Evolutionary conservation across 768 basidiomycete species (phyloP).

Genomic region (Tricholomella constricta): DNA sequence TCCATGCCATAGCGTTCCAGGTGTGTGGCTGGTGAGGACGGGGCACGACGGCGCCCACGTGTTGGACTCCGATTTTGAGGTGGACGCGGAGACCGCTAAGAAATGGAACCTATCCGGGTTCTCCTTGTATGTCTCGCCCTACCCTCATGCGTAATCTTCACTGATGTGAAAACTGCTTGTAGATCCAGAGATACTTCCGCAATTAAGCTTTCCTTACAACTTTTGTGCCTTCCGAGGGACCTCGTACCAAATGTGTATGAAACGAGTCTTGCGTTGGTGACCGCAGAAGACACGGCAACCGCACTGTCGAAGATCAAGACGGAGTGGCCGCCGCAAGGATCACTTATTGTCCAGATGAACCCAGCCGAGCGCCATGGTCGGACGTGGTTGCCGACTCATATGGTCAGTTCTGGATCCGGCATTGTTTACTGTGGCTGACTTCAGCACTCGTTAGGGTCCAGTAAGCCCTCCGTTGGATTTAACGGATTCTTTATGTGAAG

Average conservation of each 20-base stretch:
- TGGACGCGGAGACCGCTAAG: slow-evolving; percentile 35
- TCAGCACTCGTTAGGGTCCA: slow-evolving; percentile 24
- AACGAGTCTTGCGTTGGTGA: slow-evolving; percentile 14
- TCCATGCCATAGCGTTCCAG: slow-evolving; percentile 40
- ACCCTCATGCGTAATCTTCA: not conserved
- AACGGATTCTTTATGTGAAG: slow-evolving; percentile 40
- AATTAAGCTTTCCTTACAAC: slow-evolving; percentile 29
- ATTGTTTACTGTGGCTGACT: not conserved
- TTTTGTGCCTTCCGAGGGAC: slow-evolving; percentile 35
- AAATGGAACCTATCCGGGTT: slow-evolving; percentile 32
- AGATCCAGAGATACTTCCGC: not conserved
- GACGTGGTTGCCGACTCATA: slow-evolving; percentile 43
- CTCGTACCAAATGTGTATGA: slow-evolving; percentile 22
- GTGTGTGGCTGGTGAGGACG: slow-evolving; percentile 40
- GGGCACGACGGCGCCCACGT: slow-evolving; percentile 35
- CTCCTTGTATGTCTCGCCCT: slow-evolving; percentile 14
- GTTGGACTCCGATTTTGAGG: slow-evolving; percentile 36
- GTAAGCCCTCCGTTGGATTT: slow-evolving; percentile 37
- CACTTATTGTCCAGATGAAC: slow-evolving; percentile 49
- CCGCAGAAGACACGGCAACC: slow-evolving; percentile 24
- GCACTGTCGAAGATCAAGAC: slow-evolving; percentile 27
- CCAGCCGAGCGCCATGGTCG: slow-evolving; percentile 30
- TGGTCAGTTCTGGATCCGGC: slow-evolving; percentile 37
- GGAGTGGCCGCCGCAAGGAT: slow-evolving; percentile 49
- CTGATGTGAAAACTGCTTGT: not conserved